Base-by-base conservation (phyloP, 2,329 filamentous ascomycete species). In the Magnaporthales sp. region DNA sequence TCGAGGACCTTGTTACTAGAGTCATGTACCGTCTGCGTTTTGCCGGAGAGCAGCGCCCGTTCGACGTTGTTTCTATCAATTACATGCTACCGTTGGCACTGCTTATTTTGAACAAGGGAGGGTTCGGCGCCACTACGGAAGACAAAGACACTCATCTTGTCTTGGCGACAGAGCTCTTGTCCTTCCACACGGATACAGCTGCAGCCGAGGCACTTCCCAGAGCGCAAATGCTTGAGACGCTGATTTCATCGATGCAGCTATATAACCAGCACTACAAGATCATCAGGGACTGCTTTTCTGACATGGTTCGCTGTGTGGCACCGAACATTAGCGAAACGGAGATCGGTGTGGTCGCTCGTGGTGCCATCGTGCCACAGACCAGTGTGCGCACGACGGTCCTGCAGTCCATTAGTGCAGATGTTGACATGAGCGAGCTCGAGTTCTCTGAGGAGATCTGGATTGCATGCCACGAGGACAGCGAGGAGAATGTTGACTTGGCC, bases 201-300 rank as follows among this genome's bases (percentile, higher is more conserved):
- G 83, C 86, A 31, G 91, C 97, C 72, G 82, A 86, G 65, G 85
- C 88, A 32, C 84, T 97, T 29, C 93, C 94, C 31, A 88, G 95
- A 9, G 83, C 86, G 65, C 86, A 93, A 67, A 82, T 97, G 51
- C 77, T 98, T 4, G 81, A 85, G 2, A 83, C 85, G 3, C 81
- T 99, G 51, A 89, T 97, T 67, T 82, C 82, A 61, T 90, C 93
- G 1, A 96, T 99, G 91, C 91, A 96, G 75, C 85, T 80, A 68
- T 97, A 96, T 76, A 90, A 88, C 61, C 93, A 96, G 74, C 95
- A 99, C 77, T 97, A 97, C 81, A 97, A 97, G 78, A 82, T 93
- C 67, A 88, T 97, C 78, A 97, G 94, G 76, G 95, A 99, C 77
- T 96, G 92, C 73, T 86, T 99, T 69, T 84, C 90, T 66, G 92